Percentiles rank a stretch among this genome's conserved stretches.
These are phyloP conservation scores for Crucihimalaya himalaica DNA, from an alignment of 345 rosid genomes.

Conservation along the genomic window DNA sequence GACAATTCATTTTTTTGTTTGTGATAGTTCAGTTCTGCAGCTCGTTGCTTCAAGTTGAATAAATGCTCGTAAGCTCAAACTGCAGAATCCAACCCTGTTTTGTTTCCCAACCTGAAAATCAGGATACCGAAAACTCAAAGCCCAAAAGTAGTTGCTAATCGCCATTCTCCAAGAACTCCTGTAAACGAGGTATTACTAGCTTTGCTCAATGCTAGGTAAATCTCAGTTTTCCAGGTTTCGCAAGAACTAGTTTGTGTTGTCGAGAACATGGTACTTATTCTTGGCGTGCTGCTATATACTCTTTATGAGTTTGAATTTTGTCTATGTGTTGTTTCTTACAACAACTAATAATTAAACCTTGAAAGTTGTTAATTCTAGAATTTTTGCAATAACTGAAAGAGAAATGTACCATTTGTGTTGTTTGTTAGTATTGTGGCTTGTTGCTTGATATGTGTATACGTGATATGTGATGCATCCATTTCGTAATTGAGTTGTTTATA, in stretches of 20 bases:
- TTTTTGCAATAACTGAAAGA: slow-evolving; percentile 6
- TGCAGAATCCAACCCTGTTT: slow-evolving; percentile 50
- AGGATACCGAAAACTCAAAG: slow-evolving; percentile 70
- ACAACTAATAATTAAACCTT: slow-evolving; percentile 9
- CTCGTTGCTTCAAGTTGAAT: too few species aligned
- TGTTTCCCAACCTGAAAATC: slow-evolving; percentile 51
- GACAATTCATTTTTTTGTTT: too few species aligned
- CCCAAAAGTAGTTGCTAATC: slow-evolving; percentile 67
- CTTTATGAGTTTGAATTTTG: neutral
- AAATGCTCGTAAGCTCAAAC: slow-evolving; percentile 70
- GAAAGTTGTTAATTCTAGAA: neutral
- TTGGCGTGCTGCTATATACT: neutral
- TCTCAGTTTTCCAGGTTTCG: neutral
- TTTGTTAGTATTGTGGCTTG: neutral
- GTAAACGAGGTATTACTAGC: slow-evolving; percentile 63
- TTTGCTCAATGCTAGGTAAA: slow-evolving; percentile 1
- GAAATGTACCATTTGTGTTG: neutral
- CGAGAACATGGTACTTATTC: neutral
- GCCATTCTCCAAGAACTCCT: slow-evolving; percentile 68
- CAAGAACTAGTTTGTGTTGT: neutral
- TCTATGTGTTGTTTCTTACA: neutral
- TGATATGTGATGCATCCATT: neutral
- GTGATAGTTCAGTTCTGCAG: too few species aligned
- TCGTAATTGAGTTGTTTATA: neutral
- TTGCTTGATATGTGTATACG: slow-evolving; percentile 1